These are phyloP conservation scores for Blastocystis sp. DNA, from an alignment of 352 stramenopile genomes.

Conservation along the genomic window DNA sequence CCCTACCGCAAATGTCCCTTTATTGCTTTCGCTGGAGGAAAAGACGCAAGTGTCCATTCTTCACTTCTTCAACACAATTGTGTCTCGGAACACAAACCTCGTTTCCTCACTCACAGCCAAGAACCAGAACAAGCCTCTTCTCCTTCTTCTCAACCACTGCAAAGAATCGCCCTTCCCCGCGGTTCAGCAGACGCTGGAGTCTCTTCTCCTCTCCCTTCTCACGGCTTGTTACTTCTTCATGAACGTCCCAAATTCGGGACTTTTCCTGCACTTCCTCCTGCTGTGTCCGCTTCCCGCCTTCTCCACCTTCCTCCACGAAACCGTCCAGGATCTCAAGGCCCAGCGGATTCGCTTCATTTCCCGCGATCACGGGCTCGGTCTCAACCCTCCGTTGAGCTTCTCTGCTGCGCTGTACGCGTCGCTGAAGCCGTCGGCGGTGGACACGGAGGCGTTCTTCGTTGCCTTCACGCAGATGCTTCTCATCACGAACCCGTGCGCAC, in stretches of 20 bases:
- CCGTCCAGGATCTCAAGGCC: constrained; percentile 16
- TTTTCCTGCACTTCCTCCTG: constrained; percentile 35
- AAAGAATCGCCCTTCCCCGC: neutral
- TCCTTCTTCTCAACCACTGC: neutral
- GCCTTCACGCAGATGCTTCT: neutral
- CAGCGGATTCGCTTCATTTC: constrained; percentile 47
- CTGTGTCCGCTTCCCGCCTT: neutral
- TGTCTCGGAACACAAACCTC: neutral
- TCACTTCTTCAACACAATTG: neutral
- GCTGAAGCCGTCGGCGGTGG: constrained; percentile 1
- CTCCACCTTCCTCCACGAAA: constrained; percentile 5
- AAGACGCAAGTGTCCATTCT: neutral
- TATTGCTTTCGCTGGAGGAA: neutral
- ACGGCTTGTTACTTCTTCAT: neutral
- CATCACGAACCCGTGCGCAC: constrained; percentile 20
- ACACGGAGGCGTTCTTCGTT: neutral
- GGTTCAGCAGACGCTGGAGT: neutral
- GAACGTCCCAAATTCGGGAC: neutral
- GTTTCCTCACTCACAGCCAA: neutral
- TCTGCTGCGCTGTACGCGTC: constrained; percentile 3
- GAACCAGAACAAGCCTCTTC: neutral
- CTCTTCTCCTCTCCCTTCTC: neutral
- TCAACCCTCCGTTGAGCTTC: neutral
- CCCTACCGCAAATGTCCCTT: neutral
- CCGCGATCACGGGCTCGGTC: neutral